Evolutionary conservation across 345 rosid species (phyloP).

Genomic region (Murraya paniculata): DNA sequence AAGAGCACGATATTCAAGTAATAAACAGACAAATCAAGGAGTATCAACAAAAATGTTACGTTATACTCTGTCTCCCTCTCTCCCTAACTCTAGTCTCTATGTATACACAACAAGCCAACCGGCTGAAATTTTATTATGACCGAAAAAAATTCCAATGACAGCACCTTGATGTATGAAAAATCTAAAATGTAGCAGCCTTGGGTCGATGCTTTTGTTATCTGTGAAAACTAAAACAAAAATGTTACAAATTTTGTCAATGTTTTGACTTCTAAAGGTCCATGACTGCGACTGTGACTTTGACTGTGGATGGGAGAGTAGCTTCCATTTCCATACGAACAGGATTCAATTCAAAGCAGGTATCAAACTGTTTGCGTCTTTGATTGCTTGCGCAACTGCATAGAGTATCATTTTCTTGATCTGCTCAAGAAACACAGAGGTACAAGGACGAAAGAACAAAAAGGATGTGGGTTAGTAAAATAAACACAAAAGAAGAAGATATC

Average conservation of each 20-base stretch:
- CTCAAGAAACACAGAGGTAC: neutral
- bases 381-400: conserved; percentile 50
- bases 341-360: neutral
- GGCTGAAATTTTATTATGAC: no score
- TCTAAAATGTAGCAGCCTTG: no score
- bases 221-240: no score
- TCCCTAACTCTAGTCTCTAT: no score
- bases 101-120: no score
- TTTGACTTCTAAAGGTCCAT: neutral
- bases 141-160: no score
- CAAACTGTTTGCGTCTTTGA: conserved; percentile 31
- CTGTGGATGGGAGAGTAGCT: neutral
- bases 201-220: no score
- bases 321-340: neutral
- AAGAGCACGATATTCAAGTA: no score
- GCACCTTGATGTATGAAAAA: no score
- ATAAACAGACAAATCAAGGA: no score
- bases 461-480: neutral
- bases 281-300: neutral
- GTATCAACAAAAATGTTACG: no score
- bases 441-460: neutral
- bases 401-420: conserved; percentile 88
- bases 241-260: neutral
- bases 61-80: no score
- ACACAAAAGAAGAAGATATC: neutral